These are phyloP conservation scores for Phaeosphaeria sp. DNA, from an alignment of 2,329 filamentous ascomycete genomes.

Conservation along the genomic window DNA sequence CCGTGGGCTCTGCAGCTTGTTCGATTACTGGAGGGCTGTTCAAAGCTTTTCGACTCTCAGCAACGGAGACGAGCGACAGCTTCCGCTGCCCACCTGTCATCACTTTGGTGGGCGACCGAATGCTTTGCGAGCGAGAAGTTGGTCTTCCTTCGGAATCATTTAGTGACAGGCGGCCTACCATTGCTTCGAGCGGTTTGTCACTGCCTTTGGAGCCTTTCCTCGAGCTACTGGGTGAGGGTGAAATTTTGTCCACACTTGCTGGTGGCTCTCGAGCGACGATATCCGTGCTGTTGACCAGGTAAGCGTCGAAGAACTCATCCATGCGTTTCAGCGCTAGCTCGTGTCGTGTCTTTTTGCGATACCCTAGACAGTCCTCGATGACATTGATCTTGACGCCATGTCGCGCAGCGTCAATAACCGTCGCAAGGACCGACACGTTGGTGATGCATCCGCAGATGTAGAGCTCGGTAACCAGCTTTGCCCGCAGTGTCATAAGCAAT, in stretches of 20 bases:
- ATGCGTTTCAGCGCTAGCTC: conserved; percentile 73
- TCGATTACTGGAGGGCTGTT: conserved; percentile 11
- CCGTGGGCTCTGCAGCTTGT: conserved; percentile 18
- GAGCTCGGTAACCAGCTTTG: conserved; percentile 85
- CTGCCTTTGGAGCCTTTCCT: conserved; percentile 14
- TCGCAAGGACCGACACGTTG: conserved; percentile 89
- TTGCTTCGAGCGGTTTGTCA: conserved; percentile 27
- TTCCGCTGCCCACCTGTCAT: conserved; percentile 30
- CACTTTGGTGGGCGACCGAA: conserved; percentile 21
- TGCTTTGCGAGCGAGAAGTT: conserved; percentile 9
- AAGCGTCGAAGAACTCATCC: conserved; percentile 75
- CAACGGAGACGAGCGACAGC: conserved; percentile 27
- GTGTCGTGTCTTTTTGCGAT: conserved; percentile 72
- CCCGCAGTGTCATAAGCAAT: conserved; percentile 78
- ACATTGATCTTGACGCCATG: conserved; percentile 88
- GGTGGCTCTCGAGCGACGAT: conserved; percentile 55
- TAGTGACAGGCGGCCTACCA: conserved; percentile 33
- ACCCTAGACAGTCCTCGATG: conserved; percentile 88
- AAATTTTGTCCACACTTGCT: conserved; percentile 11
- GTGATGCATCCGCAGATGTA: conserved; percentile 87
- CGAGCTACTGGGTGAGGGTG: conserved; percentile 7
- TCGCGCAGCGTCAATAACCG: conserved; percentile 85
- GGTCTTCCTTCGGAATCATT: conserved; percentile 12
- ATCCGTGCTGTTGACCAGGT: conserved; percentile 65
- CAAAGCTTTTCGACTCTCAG: conserved; percentile 25